These are phyloP conservation scores for Saturnispora mendoncae DNA, from an alignment of 805 yeast genomes.

Conservation along the genomic window DNA sequence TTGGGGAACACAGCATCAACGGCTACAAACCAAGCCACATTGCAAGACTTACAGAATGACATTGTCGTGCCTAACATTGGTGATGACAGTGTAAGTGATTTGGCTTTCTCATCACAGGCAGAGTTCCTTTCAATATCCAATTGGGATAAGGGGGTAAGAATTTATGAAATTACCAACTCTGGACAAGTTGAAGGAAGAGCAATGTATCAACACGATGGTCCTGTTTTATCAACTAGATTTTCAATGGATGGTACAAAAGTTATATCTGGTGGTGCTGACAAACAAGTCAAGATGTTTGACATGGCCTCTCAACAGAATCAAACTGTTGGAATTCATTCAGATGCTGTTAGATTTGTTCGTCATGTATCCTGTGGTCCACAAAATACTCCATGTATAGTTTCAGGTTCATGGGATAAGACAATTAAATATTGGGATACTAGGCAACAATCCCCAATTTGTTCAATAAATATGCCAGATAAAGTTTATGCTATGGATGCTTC, in stretches of 20 bases:
- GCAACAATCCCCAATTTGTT: constrained; percentile 70
- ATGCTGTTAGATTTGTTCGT: constrained; percentile 65
- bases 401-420: constrained; percentile 96
- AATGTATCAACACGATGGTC: constrained; percentile 79
- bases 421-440: constrained; percentile 92
- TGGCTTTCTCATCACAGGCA: constrained; percentile 79
- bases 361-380: constrained; percentile 80
- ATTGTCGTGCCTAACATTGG: constrained; percentile 69
- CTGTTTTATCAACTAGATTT: constrained; percentile 79
- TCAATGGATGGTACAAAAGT: constrained; percentile 80
- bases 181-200: constrained; percentile 87
- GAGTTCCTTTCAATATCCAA: constrained; percentile 75
- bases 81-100: constrained; percentile 81
- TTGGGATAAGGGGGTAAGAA: constrained; percentile 93
- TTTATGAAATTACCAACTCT: constrained; percentile 71
- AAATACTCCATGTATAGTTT: constrained; percentile 72
- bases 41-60: constrained; percentile 62
- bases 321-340: constrained; percentile 81
- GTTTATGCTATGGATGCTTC: constrained; percentile 83
- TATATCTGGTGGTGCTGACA: constrained; percentile 85
- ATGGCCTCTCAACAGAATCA: constrained; percentile 71
- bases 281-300: constrained; percentile 77
- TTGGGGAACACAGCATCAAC: neutral
- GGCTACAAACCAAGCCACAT: constrained; percentile 31
- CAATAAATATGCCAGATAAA: constrained; percentile 78